Evolutionary conservation across 768 basidiomycete genomes (phyloP).

Genomic region (Brasilioporus rufonigricans): DNA sequence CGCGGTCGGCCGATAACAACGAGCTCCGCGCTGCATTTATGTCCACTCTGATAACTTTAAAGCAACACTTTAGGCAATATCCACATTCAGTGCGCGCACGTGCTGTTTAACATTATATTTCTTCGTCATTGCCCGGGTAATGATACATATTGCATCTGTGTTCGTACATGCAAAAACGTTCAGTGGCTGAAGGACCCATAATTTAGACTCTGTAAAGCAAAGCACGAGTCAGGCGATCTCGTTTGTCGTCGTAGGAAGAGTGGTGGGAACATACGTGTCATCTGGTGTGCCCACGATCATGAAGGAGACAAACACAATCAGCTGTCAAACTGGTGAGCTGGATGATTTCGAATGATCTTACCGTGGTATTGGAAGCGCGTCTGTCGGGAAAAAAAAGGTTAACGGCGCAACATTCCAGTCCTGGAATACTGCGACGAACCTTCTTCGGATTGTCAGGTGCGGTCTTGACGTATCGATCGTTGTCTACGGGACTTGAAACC

Average conservation of each 20-base stretch:
- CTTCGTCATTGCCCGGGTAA: conserved; percentile 6
- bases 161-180: conserved; percentile 22
- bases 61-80: neutral
- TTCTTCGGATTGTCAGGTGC: conserved; percentile 89
- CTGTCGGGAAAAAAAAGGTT: conserved; percentile 36
- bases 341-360: conserved; percentile 31
- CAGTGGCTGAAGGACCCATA: neutral
- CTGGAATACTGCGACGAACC: conserved; percentile 39
- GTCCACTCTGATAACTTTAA: neutral
- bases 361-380: conserved; percentile 83
- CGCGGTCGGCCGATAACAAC: neutral
- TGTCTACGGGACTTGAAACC: conserved; percentile 65
- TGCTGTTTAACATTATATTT: neutral
- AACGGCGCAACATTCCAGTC: conserved; percentile 1
- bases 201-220: conserved; percentile 36
- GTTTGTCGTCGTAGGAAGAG: neutral
- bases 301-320: conserved; percentile 15
- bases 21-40: neutral
- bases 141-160: conserved; percentile 21
- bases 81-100: neutral
- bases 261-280: conserved; percentile 51
- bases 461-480: conserved; percentile 74
- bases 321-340: neutral
- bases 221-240: neutral
- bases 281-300: conserved; percentile 34